Evolutionary conservation across 176 grass and related monocot species (phyloP).

Genomic region (Miscanthus lutarioriparius): DNA sequence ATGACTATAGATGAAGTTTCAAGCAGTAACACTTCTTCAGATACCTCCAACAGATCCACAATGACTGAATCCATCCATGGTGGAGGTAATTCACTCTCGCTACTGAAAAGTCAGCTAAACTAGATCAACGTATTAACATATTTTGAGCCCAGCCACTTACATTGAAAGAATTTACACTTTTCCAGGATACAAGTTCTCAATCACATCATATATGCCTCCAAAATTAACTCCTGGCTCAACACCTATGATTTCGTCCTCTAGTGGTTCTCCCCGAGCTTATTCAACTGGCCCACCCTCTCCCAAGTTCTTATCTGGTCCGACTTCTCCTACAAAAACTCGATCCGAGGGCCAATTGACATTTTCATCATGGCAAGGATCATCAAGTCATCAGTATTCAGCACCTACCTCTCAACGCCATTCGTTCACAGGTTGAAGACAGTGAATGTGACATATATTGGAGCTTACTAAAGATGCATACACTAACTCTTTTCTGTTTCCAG

Average conservation of each 20-base stretch:
- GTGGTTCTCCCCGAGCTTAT: conserved; percentile 55
- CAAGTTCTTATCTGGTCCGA: conserved; percentile 67
- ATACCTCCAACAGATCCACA: conserved; percentile 50
- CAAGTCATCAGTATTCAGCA: conserved; percentile 78
- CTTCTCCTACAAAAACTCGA: conserved; percentile 64
- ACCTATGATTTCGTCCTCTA: conserved; percentile 53
- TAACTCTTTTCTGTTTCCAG: conserved; percentile 43
- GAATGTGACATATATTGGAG: not conserved
- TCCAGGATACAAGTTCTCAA: conserved; percentile 68
- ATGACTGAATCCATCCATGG: conserved; percentile 54
- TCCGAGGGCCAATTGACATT: conserved; percentile 43
- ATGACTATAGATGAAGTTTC: conserved; percentile 62
- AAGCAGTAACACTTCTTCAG: conserved; percentile 43
- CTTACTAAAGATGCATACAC: not conserved
- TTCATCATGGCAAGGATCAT: conserved; percentile 58
- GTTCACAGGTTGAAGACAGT: conserved; percentile 49
- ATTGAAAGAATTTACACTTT: conserved; percentile 37
- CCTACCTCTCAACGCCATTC: conserved; percentile 57
- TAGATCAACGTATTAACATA: conserved; percentile 1
- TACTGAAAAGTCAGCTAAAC: conserved; percentile 2
- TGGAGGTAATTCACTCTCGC: conserved; percentile 40
- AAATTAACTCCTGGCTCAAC: conserved; percentile 45
- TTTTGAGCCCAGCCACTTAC: conserved; percentile 18
- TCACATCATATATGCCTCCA: conserved; percentile 59
- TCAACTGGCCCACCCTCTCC: conserved; percentile 64